Evolutionary conservation across 331 rosid species (phyloP), one percentile per base, ranked within the genome.

Genomic region (Cydonia oblonga): DNA sequence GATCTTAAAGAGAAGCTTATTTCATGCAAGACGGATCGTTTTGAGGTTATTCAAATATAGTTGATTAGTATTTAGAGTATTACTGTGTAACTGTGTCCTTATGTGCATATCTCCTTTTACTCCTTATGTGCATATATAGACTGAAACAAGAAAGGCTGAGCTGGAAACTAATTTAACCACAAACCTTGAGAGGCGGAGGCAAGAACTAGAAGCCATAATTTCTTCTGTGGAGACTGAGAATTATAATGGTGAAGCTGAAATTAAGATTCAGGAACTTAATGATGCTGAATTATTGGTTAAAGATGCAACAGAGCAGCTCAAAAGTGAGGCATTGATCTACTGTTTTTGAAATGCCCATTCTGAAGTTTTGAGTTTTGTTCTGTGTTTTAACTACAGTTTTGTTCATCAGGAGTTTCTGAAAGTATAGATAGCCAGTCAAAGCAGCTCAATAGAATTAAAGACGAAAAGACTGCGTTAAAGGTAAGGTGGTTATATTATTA

Each of bases 101-200:
- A n/a, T 24, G 13, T 57, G 58, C 57, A 71, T 38, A 58, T 59
- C 20, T 71, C 28, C 28, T 40, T 38, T 7, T 71, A n/a, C 51
- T 60, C 70, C 51, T 60, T 68, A 64, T 35, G 72, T 82, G 74
- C 71, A 57, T 76, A 40, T 14, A 72, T 82, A 93, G 98, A 89
- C 88, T 69, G 98, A 91, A 84, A 77, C 96, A 38, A 87, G 91
- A 76, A 93, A 89, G 81, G 92, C 98, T 9, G 97, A 91, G 90
- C 91, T 93, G 58, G 98, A 93, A 76, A 89, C 97, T 66, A 93
- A 93, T 85, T 83, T 93, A 74, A 87, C 96, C 18, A 91, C 97
- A 56, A 93, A 91, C 83, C 98, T 93, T 64, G 85, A 88, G 87
- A 90, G 96, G 81, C 87, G 96, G 80, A 93, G 79, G 83, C 97